Evolutionary conservation across 371 early-diverging fungal genomes (phyloP), one percentile per base, ranked within the genome.

Genomic region (Mucor sp.): DNA sequence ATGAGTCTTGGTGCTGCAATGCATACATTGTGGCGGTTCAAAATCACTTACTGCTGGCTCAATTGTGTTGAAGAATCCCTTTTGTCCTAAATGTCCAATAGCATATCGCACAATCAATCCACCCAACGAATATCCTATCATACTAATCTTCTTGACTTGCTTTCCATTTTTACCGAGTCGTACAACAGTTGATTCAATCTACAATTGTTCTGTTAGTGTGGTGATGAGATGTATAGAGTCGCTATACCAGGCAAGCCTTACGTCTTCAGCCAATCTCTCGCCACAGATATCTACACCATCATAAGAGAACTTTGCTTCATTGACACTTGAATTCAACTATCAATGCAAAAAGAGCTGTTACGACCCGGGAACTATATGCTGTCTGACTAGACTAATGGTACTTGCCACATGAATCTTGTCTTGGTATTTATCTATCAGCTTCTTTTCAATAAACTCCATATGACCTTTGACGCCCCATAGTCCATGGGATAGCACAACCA

Each of bases 51-150:
- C 89, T 32, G 78, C 68, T 39, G 89, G 81, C n/a, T 81, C 70
- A n/a, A 84, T 68, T 12, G 64, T 65, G 14, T 80, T 76, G 66
- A 92, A 90, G 59, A 90, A 83, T 21, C 85, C 86, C 19, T 72
- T 69, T 53, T 87, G 70, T 6, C 85, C 88, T 48, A 93, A 79
- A 23, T 86, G 48, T 12, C 94, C 93, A 63, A 91, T 74, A 0
- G 88, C 86, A 77, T 89, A 94, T 15, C 95, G 84, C 27, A 80
- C 65, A 37, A 95, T 87, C 43, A 95, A 71, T 0, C 95, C 95
- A 44, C 95, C 95, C 4, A 93, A 74, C 0, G 93, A 93, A 70
- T 95, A 94, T 6, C 95, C 95, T 47, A 95, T 74, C 48, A 91
- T 77, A 5, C 91, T 90, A 19, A 93, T 73, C 21, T 83, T 82